A percentile compares a stretch with the other conserved stretches of the same genome.
Evolutionary conservation across 2,329 filamentous ascomycete species (phyloP).

Genomic region (Microascus cirrosus): DNA sequence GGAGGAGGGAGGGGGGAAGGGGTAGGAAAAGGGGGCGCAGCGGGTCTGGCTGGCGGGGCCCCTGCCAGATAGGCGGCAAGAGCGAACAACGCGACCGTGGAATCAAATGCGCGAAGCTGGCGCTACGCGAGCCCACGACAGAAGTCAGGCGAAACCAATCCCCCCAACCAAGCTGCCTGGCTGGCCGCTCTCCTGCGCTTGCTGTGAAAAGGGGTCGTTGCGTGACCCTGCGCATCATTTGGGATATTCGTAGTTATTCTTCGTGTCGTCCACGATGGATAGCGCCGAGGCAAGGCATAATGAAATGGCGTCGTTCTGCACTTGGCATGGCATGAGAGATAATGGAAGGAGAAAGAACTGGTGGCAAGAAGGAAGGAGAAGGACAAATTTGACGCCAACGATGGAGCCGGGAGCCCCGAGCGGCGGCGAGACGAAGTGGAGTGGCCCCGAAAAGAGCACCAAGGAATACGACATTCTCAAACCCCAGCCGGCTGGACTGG

Average conservation of each 20-base stretch:
- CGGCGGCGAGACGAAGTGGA: neutral
- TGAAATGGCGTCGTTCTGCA: neutral
- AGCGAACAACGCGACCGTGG: neutral
- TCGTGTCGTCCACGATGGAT: neutral
- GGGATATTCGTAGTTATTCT: neutral
- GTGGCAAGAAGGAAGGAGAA: neutral
- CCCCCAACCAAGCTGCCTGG: neutral
- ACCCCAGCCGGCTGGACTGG: neutral
- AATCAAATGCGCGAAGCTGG: neutral
- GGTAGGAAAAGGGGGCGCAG: neutral
- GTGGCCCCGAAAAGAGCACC: neutral
- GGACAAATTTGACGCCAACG: neutral
- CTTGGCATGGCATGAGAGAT: neutral
- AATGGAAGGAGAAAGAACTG: neutral
- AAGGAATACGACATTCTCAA: slow-evolving; percentile 4
- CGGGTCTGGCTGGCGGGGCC: neutral
- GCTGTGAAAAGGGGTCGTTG: neutral
- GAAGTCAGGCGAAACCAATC: neutral
- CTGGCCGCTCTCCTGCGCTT: neutral
- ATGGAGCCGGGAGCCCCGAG: neutral
- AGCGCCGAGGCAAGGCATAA: neutral
- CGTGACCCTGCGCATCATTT: neutral
- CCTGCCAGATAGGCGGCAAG: neutral
- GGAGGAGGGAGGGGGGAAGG: slow-evolving; percentile 6
- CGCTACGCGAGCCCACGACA: neutral